Evolutionary conservation across 139 green algal species (phyloP), one percentile per base, ranked within the genome.

Genomic region (Dunaliella sp.): DNA sequence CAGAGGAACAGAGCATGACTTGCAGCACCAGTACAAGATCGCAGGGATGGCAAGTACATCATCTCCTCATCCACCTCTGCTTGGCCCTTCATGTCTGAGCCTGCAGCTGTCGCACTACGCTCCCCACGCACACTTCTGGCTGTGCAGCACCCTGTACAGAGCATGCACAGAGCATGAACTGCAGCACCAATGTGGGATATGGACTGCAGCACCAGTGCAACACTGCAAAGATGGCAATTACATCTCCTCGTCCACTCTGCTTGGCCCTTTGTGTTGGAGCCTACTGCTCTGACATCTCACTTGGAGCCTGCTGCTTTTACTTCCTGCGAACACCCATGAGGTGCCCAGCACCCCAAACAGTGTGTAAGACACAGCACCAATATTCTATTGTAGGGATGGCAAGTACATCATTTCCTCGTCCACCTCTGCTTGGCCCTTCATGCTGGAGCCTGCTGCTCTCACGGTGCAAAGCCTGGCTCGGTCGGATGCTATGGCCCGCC

Each of bases 401-500:
- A 58, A 38, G 3, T 85, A 58, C 57, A 58, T 85, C n/a, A 85
- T 85, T 48, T 65, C 33, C 80, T 58, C 25, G 32, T 85, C 81
- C 7, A 85, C 81, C 32, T 80, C 81, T 7, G 81, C 81, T 0
- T 85, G 81, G 81, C 81, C 81, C 57, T 85, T 85, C 32, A 78
- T 72, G 57, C 57, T 85, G 3, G 81, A 85, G 57, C 81, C 81
- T 1, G 81, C 81, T 1, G 81, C 81, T 1, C 37, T 80, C 2
- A 85, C 81, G 16, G 81, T 72, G 57, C 81, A 85, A 48, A 79
- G 81, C 81, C 33, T 85, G 81, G 81, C 81, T 1, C 57, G 81
- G 3, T 78, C 32, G 22, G 57, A 78, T 38, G 12, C 57, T 48
- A 80, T 36, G 31, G 81, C 81, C 7, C 81, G 81, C 57, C 48